Base-by-base conservation (phyloP, 2,329 filamentous ascomycete species). In the Chalara sp. region DNA sequence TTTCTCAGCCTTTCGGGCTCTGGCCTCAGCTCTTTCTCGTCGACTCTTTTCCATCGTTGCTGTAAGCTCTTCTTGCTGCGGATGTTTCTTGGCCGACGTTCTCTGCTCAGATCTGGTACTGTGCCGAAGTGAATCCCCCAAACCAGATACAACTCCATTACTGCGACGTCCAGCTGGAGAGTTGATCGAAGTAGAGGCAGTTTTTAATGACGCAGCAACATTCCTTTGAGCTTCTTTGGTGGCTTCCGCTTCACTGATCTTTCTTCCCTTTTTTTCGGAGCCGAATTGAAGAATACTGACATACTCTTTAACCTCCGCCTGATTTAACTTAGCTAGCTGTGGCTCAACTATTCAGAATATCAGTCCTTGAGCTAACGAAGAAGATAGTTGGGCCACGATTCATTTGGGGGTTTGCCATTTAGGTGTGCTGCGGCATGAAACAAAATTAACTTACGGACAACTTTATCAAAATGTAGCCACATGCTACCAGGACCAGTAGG, bases 391-490 rank as follows among this genome's bases (percentile, higher is more conserved):
- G 21, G 21, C 21, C 21, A 21, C 21, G 21, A 21, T 21, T 21
- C 21, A 3, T 21, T 21, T 21, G 21, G 21, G 21, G 21, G 21
- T 21, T 21, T 21, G 21, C 3, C 21, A 2, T 21, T 21, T 21
- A 21, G 21, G 21, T 21, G 21, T 21, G 21, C 21, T 21, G 21
- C 21, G 21, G 21, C 21, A 21, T 21, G 21, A 21, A 21, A 21
- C 21, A 21, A 3, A 21, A 21, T 2, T 21, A 21, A 21, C 21
- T 21, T 21, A 21, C 21, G 21, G 33, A 75, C 72, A 8, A 83
- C 77, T 46, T 84, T 79, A 11, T 84, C 79, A 55, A 80, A 83
- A 5, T 74, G 67, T 37, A 84, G 79, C 81, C 81, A 84, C 1
- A 84, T 63, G 1, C 76, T 79, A 10, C 81, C 81, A 1, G 80